These are phyloP conservation scores for Claviceps pusilla DNA, from an alignment of 2,329 filamentous ascomycete genomes.

Conservation along the genomic window DNA sequence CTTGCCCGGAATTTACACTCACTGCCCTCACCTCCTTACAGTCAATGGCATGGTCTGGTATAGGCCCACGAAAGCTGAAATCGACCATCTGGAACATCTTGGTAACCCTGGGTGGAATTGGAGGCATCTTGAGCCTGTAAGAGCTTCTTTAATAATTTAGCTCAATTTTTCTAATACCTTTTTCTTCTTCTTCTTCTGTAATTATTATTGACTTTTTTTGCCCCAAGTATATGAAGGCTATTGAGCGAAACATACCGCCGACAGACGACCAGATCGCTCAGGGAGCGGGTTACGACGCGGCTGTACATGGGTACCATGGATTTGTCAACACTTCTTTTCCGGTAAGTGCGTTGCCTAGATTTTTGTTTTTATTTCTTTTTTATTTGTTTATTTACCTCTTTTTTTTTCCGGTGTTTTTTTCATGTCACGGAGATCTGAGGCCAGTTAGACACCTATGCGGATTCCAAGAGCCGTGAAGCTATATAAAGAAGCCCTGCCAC, in stretches of 20 bases:
- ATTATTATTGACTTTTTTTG: too few relatives aligned
- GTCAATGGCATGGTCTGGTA: slow-evolving; percentile 14
- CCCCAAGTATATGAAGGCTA: slow-evolving; percentile 7
- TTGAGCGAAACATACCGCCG: slow-evolving; percentile 11
- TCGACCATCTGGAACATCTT: slow-evolving; percentile 10
- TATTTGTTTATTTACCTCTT: not conserved
- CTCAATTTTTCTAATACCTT: not conserved
- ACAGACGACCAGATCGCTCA: slow-evolving; percentile 8
- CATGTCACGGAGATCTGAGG: not conserved
- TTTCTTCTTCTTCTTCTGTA: not conserved
- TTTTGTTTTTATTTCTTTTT: too few relatives aligned
- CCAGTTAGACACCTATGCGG: slow-evolving; percentile 8
- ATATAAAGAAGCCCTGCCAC: slow-evolving; percentile 11
- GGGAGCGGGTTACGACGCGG: slow-evolving; percentile 13
- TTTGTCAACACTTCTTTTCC: slow-evolving; percentile 12
- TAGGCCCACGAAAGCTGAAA: slow-evolving; percentile 10
- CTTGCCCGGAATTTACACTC: not conserved
- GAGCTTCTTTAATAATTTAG: not conserved
- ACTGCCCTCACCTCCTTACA: not conserved
- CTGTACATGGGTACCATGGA: slow-evolving; percentile 14
- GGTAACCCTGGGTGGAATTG: slow-evolving; percentile 18
- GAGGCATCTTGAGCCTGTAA: slow-evolving; percentile 16
- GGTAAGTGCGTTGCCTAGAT: slow-evolving; percentile 2
- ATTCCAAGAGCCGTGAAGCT: slow-evolving; percentile 10
- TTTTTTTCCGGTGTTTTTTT: not conserved